Base-by-base conservation (phyloP, 192 early-diverging fungal species). In the Backusella australiensis region DNA sequence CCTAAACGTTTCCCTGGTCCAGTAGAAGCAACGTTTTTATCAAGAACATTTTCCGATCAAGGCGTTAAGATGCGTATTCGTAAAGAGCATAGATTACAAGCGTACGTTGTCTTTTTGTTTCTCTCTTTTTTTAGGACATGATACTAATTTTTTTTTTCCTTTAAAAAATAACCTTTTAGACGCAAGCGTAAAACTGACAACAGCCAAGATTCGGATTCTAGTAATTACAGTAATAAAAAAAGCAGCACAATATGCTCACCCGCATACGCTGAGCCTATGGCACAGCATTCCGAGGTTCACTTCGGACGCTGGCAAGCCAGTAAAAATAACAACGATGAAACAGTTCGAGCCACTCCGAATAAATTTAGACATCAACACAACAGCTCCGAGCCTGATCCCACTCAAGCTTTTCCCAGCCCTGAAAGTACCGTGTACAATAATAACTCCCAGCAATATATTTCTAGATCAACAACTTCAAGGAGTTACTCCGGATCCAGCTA, bases 1-100 rank as follows among this genome's bases (percentile, higher is more conserved):
- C 91, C 95, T 74, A 98, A 98, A 83, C 90, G 90, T 73, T 98
- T 95, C 74, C 96, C 95, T 14, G 96, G 96, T 26, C 93, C 94
- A 90, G 91, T 93, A 34, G 95, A 96, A 82, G 92, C 94, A 15
- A 98, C 96, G 0, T 91, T 89, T 68, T 81, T 98, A 53, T 94
- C 95, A 14, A 88, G 94, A 74, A 88, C 91, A 11, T 97, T 98
- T 87, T 95, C 95, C 6, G 95, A 98, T 73, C 97, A 98, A 76
- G 97, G 97, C 3, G 89, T 97, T 26, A 94, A 96, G 67, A 96
- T 98, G 74, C 89, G 96, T 34, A 95, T 97, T 63, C 86, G 96
- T 11, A 98, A 97, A 76, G 97, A 98, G 71, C 84, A 89, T 73
- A 74, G 83, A 17, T 59, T 84, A n/a, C 82, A 87, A 23, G 21